A percentile compares a stretch with the other conserved stretches of the same genome.
phyloP scores from a whole-genome alignment of 2,329 filamentous ascomycete genomes.

The Teratosphaeria pseudoeucalypti region DNA sequence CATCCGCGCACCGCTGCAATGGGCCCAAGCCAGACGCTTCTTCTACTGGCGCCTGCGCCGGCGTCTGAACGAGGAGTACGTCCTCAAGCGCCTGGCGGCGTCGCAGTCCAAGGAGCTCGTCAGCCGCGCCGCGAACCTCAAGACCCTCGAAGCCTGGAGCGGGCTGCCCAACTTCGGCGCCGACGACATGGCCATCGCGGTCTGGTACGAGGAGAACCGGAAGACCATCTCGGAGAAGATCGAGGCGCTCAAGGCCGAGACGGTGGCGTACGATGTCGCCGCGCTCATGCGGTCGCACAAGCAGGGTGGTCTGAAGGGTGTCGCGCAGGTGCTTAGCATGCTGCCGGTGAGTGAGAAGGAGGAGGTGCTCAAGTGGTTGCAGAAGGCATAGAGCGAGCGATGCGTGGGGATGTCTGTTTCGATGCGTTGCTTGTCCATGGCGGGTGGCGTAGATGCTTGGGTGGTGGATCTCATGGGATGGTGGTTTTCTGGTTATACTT shows the following conservation, averaged over 20 bases:
- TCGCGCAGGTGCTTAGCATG: constrained; percentile 74
- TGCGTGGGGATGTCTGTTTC: not conserved
- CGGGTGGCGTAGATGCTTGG: not conserved
- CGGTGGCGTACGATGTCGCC: constrained; percentile 59
- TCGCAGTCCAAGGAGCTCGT: constrained; percentile 36
- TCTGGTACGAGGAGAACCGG: constrained; percentile 94
- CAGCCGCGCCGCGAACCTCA: constrained; percentile 46
- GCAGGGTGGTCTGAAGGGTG: constrained; percentile 67
- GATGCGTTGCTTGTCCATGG: not conserved
- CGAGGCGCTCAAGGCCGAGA: constrained; percentile 69
- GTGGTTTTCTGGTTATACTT: not conserved
- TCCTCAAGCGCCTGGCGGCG: constrained; percentile 73
- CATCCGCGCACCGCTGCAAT: constrained; percentile 73
- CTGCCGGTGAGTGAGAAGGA: constrained; percentile 85
- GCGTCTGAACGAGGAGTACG: constrained; percentile 92
- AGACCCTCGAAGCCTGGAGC: constrained; percentile 73
- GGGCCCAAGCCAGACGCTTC: constrained; percentile 86
- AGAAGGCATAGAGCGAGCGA: constrained; percentile 25
- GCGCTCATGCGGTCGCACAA: constrained; percentile 56
- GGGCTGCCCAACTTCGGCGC: constrained; percentile 64
- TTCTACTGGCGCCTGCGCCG: constrained; percentile 99
- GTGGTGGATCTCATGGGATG: not conserved
- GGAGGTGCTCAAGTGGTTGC: constrained; percentile 55
- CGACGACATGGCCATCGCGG: constrained; percentile 72
- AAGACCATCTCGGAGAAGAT: constrained; percentile 75